phyloP scores from a whole-genome alignment of 352 stramenopile genomes.

The Phytophthora macrochlamydospora region DNA sequence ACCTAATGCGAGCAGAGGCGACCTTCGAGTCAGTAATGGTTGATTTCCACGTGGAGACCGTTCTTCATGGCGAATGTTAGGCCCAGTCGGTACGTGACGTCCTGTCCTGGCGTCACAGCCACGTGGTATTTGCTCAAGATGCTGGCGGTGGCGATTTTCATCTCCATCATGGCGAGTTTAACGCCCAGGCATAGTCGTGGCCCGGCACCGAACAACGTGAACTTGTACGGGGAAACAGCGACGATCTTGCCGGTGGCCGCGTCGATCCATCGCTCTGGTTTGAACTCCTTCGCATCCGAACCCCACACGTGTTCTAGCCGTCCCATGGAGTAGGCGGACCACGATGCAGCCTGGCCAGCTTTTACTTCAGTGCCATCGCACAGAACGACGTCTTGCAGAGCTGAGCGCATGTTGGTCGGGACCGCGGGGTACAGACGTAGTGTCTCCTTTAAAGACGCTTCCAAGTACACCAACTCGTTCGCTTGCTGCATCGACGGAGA shows the following conservation, averaged over 20 bases:
- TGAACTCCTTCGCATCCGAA: slow-evolving; percentile 43
- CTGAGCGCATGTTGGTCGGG: slow-evolving; percentile 37
- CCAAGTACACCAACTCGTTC: slow-evolving; percentile 45
- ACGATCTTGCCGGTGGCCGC: slow-evolving; percentile 26
- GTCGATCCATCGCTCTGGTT: slow-evolving; percentile 51
- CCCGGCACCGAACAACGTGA: slow-evolving; percentile 54
- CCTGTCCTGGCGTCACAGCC: slow-evolving; percentile 19
- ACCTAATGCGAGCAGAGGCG: slow-evolving; percentile 20
- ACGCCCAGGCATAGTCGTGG: slow-evolving; percentile 48
- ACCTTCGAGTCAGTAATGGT: slow-evolving; percentile 4
- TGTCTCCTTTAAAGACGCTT: slow-evolving; percentile 46
- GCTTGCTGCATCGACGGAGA: slow-evolving; percentile 24
- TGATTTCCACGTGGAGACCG: slow-evolving; percentile 13
- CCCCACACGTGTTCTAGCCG: slow-evolving; percentile 46
- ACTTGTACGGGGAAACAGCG: slow-evolving; percentile 49
- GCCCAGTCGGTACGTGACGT: slow-evolving; percentile 31
- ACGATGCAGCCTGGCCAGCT: slow-evolving; percentile 31
- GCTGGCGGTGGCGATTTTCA: slow-evolving; percentile 51
- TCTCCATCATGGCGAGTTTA: slow-evolving; percentile 56
- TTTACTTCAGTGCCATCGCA: slow-evolving; percentile 46
- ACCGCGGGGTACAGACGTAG: slow-evolving; percentile 33
- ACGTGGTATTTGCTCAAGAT: slow-evolving; percentile 55
- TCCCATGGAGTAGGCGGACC: slow-evolving; percentile 47
- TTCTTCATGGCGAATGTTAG: slow-evolving; percentile 40
- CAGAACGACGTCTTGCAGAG: slow-evolving; percentile 39